phyloP scores from a whole-genome alignment of 805 yeast species.

The Saccharomycopsis guyanensis region DNA sequence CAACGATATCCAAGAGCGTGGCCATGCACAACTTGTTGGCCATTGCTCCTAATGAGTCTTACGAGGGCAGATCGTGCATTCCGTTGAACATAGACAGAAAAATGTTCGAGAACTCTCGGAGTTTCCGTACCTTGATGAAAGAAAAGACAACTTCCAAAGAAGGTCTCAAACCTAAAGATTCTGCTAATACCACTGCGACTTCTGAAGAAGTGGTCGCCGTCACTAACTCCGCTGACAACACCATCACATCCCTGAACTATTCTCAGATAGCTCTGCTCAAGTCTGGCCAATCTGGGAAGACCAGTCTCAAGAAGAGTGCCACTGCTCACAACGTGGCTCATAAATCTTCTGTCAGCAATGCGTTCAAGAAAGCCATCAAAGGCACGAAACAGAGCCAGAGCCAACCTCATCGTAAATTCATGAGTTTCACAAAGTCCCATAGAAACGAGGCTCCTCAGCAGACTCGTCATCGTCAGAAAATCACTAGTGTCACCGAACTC shows the following conservation, averaged over 20 bases:
- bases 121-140: not conserved
- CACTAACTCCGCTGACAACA: no score
- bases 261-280: no score
- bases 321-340: not conserved
- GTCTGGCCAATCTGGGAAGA: not conserved
- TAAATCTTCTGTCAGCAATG: not conserved
- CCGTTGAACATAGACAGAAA: not conserved
- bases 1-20: not conserved
- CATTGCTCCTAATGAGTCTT: not conserved
- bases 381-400: not conserved
- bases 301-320: not conserved
- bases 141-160: not conserved
- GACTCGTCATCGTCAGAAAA: not conserved
- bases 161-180: not conserved
- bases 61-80: not conserved
- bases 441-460: not conserved
- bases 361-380: not conserved
- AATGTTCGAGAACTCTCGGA: not conserved
- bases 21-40: not conserved
- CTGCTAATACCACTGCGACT: not conserved
- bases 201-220: not conserved
- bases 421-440: not conserved
- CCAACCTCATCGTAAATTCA: not conserved
- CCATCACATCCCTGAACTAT: no score
- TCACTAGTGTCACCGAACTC: constrained; percentile 12